Base-by-base conservation (phyloP, 208 protist genomes). In the Trypanosoma melophagium region DNA sequence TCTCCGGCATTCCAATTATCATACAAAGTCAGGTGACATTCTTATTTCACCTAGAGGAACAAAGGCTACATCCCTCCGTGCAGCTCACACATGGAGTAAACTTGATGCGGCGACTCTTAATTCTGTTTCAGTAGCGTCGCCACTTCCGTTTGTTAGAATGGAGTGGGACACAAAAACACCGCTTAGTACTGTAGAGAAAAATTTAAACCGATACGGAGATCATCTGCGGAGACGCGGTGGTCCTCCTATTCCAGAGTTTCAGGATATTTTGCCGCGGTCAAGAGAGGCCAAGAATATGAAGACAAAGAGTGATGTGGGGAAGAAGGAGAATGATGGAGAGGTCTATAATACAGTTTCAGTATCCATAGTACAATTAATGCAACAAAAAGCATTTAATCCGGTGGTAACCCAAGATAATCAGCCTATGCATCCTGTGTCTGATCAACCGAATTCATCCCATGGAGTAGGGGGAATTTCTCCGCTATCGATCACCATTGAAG, bases 161-260 rank as follows among this genome's bases (percentile, higher is more conserved):
- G 49, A 47, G 28, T 12, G 5, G 17, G 10, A n/a, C 4, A 25
- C 35, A 21, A 49, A 24, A 17, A 10, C 52, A 57, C 2, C n/a
- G 19, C 31, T 38, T 8, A 17, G 31, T 38, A 25, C 31, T 10
- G 16, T 49, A n/a, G 38, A 59, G 16, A n/a, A 21, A 41, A 67
- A 40, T 49, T 21, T 2, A 4, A 7, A 59, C 1, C 14, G 7
- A 16, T n/a, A 5, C 21, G 22, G 19, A 24, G 51, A 56, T 8
- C 12, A 8, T 40, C 21, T 49, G 10, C 16, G 40, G 40, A 17
- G 24, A 35, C 31, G 35, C 13, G 52, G 14, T 28, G 3, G 58
- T 3, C 51, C 61, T 28, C 61, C 51, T 40, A 35, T 67, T 56
- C 61, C 61, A 31, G 52, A 45, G 52, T 35, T 67, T 25, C 28